Evolutionary conservation across 208 protist genomes (phyloP).

Genomic region (Leptomonas seymouri): DNA sequence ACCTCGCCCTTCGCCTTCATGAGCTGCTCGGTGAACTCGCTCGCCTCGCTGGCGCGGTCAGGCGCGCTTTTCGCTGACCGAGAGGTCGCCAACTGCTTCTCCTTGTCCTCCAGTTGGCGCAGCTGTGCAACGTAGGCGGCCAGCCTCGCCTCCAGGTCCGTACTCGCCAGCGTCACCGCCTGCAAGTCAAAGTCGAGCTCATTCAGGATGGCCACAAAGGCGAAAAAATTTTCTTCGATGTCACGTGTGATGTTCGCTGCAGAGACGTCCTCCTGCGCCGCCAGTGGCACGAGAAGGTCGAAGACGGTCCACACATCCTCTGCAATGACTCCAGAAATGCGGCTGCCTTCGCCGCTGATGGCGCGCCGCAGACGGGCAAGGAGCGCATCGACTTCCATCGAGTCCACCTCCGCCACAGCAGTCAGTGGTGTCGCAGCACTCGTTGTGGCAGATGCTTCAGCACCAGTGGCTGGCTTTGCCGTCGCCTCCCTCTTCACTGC

Average conservation of each 20-base stretch:
- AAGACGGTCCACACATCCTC: slow-evolving; percentile 72
- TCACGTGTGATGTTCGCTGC: slow-evolving; percentile 26
- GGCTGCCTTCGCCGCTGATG: slow-evolving; percentile 47
- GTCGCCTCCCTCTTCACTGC: neutral
- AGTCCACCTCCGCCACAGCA: slow-evolving; percentile 1
- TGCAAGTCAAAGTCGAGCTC: slow-evolving; percentile 63
- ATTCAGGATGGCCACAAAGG: slow-evolving; percentile 52
- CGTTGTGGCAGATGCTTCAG: neutral
- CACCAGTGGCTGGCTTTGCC: neutral
- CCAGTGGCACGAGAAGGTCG: slow-evolving; percentile 59
- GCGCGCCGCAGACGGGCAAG: slow-evolving; percentile 37
- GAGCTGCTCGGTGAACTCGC: slow-evolving; percentile 28
- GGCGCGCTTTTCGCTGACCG: slow-evolving; percentile 7
- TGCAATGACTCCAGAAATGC: slow-evolving; percentile 56
- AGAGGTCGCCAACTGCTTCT: slow-evolving; percentile 1
- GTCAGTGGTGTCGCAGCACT: neutral
- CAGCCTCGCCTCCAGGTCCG: slow-evolving; percentile 37
- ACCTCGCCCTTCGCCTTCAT: slow-evolving; percentile 47
- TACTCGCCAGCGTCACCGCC: slow-evolving; percentile 37
- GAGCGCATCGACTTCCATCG: slow-evolving; percentile 25
- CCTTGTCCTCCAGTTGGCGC: slow-evolving; percentile 21
- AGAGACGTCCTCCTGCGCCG: slow-evolving; percentile 36
- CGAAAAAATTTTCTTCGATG: slow-evolving; percentile 49
- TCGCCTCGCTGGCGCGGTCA: slow-evolving; percentile 10
- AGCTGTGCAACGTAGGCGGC: slow-evolving; percentile 17